phyloP scores from a whole-genome alignment of 2,329 filamentous ascomycete species.

The Lachnellula suecica region DNA sequence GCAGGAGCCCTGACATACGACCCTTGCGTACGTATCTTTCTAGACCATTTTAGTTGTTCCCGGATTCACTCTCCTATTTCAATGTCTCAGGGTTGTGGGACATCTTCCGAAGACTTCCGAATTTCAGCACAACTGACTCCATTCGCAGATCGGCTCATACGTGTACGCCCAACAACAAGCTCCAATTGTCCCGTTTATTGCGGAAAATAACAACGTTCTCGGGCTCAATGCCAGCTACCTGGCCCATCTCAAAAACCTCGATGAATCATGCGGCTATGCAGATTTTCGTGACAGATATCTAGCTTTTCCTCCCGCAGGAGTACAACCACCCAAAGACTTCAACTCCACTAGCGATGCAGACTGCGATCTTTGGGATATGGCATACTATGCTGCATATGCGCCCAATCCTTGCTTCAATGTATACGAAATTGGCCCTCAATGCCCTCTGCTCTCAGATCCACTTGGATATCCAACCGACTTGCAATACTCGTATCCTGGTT shows the following conservation, averaged over 20 bases:
- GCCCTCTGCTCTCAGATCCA: conserved; percentile 39
- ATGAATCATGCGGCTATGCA: conserved; percentile 45
- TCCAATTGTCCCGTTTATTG: conserved; percentile 40
- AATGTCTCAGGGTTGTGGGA: too few relatives aligned
- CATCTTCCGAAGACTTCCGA: too few relatives aligned
- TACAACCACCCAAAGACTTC: conserved; percentile 33
- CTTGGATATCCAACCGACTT: conserved; percentile 35
- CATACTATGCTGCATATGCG: conserved; percentile 38
- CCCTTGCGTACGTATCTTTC: too few relatives aligned
- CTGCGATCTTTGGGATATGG: conserved; percentile 40
- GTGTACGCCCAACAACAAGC: conserved; percentile 26
- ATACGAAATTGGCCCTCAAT: conserved; percentile 45
- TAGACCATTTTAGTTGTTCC: too few relatives aligned
- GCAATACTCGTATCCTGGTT: conserved; percentile 37
- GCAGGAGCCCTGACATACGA: conserved; percentile 25
- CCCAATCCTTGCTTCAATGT: conserved; percentile 51
- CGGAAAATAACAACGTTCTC: conserved; percentile 41
- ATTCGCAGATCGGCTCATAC: conserved; percentile 22
- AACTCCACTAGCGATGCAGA: conserved; percentile 23
- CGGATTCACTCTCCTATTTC: too few relatives aligned
- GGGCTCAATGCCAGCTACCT: conserved; percentile 44
- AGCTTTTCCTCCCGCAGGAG: conserved; percentile 38
- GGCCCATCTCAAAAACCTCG: conserved; percentile 37
- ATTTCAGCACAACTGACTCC: too few relatives aligned
- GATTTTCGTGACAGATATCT: conserved; percentile 46